A percentile compares a stretch with the other conserved stretches of the same genome.
phyloP scores from a whole-genome alignment of 306 rosid species.

The Spatholobus suberectus region DNA sequence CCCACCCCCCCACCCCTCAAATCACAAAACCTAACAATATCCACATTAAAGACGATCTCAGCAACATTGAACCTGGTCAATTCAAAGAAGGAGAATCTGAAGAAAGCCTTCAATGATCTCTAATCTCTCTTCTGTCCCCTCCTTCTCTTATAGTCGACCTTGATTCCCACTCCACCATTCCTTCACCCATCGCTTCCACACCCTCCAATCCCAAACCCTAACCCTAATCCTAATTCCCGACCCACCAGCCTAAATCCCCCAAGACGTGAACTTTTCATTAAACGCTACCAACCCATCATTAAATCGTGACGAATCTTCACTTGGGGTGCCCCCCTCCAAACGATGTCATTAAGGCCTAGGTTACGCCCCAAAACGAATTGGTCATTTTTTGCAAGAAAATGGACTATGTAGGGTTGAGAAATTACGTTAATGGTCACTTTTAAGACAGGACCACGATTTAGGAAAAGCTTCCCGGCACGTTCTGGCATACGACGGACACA shows the following conservation, averaged over 20 bases:
- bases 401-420: conserved; percentile 74
- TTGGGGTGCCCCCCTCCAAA: conserved; percentile 5
- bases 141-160: conserved; percentile 67
- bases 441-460: conserved; percentile 47
- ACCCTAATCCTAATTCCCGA: not conserved
- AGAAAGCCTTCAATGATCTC: conserved; percentile 74
- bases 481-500: conserved; percentile 56
- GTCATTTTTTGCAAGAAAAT: conserved; percentile 57
- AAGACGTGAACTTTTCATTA: not conserved
- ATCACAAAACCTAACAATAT: conserved; percentile 36
- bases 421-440: conserved; percentile 43
- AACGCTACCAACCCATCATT: conserved; percentile 16
- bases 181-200: conserved; percentile 54
- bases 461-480: conserved; percentile 61
- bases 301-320: not conserved
- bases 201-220: conserved; percentile 42
- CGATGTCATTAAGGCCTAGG: conserved; percentile 1
- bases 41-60: conserved; percentile 56
- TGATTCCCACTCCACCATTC: conserved; percentile 63
- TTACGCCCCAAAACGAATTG: conserved; percentile 53
- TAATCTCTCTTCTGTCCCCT: conserved; percentile 58
- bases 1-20: too few relatives aligned
- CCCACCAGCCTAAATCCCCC: not conserved
- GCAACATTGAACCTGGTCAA: conserved; percentile 61
- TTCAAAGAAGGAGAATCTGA: conserved; percentile 63